A percentile compares a stretch with the other conserved stretches of the same genome.
phyloP scores from a whole-genome alignment of 1,139 yeast genomes.

The Taphrina flavorubra region DNA sequence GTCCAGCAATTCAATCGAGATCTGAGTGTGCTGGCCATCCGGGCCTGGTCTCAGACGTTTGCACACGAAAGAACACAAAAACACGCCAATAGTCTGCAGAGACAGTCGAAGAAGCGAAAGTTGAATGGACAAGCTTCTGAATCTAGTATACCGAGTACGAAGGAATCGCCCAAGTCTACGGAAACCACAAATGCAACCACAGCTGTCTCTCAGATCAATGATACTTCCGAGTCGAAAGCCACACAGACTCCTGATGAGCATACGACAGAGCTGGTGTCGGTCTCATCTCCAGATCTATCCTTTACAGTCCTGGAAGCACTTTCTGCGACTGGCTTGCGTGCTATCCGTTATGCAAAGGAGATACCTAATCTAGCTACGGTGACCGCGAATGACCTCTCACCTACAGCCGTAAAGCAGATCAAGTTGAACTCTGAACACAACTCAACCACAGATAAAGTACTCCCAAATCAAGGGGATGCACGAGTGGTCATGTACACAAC shows the following conservation, averaged over 20 bases:
- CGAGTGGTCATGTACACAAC: conserved; percentile 72
- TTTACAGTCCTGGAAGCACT: conserved; percentile 83
- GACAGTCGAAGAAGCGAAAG: conserved; percentile 48
- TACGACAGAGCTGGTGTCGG: conserved; percentile 16
- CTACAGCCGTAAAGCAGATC: conserved; percentile 86
- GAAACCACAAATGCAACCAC: not conserved
- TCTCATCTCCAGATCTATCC: conserved; percentile 53
- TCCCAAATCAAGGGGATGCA: conserved; percentile 84
- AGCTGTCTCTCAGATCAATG: not conserved
- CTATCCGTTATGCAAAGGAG: conserved; percentile 90
- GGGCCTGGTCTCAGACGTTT: conserved; percentile 77
- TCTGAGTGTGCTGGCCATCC: conserved; percentile 79
- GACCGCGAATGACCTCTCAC: conserved; percentile 85
- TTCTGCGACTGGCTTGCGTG: conserved; percentile 93
- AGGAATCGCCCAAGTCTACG: not conserved
- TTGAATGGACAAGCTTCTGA: conserved; percentile 1
- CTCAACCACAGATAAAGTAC: conserved; percentile 60
- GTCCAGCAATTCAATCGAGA: conserved; percentile 97
- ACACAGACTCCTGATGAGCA: conserved; percentile 3
- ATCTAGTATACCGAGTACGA: not conserved
- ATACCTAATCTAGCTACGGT: conserved; percentile 73
- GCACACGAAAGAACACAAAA: conserved; percentile 49
- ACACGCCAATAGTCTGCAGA: conserved; percentile 51
- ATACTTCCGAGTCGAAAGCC: conserved; percentile 31
- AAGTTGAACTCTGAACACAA: conserved; percentile 72